Conservation (phyloP, 805 yeast species). For the Pichia gijzeniarum region DNA sequence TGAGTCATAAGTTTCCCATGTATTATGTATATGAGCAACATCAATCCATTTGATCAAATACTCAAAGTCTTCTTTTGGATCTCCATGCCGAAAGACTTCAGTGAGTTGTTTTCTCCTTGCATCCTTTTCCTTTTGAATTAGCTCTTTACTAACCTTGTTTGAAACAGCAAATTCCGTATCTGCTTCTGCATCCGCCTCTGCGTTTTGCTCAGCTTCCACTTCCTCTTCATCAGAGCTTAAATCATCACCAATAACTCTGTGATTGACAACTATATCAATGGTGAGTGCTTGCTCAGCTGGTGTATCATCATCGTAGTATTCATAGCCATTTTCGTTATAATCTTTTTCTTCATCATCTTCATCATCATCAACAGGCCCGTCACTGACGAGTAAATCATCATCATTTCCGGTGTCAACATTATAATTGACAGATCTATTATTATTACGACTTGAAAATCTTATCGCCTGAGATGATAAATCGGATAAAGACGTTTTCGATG, state of each 20-base stretch:
- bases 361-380: constrained; percentile 27
- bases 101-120: constrained; percentile 20
- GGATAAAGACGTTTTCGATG: neutral
- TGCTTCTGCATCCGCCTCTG: neutral
- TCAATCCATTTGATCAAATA: constrained; percentile 79
- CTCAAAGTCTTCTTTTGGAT: constrained; percentile 54
- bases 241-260: constrained; percentile 36
- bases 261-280: constrained; percentile 45
- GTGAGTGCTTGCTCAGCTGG: constrained; percentile 19
- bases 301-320: constrained; percentile 18
- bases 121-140: constrained; percentile 31
- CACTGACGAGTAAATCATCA: constrained; percentile 43
- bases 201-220: constrained; percentile 1
- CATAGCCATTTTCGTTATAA: constrained; percentile 16
- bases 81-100: constrained; percentile 24
- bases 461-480: constrained; percentile 22
- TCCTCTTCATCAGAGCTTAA: constrained; percentile 13
- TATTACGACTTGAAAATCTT: constrained; percentile 73
- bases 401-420: constrained; percentile 64
- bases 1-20: constrained; percentile 74
- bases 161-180: neutral
- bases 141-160: constrained; percentile 16
- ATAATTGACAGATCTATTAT: constrained; percentile 58
- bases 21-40: constrained; percentile 85
- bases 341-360: constrained; percentile 18